A percentile compares a stretch with the other conserved stretches of the same genome.
These are phyloP conservation scores for Picochlorum sp. DNA, from an alignment of 139 green algal genomes.

Conservation along the genomic window DNA sequence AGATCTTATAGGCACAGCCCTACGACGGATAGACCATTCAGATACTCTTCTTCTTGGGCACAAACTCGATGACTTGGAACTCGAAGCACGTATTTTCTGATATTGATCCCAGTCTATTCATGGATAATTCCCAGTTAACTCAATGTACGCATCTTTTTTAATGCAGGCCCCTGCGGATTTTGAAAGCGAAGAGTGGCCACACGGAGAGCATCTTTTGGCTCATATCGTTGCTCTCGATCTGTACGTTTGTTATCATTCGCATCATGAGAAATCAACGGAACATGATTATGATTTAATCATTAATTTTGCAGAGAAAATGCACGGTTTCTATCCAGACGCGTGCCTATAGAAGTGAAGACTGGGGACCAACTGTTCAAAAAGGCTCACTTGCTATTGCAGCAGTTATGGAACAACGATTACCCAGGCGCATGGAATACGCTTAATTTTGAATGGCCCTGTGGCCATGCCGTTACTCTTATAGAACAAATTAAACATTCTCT, in stretches of 20 bases:
- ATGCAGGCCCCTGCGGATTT: background rate
- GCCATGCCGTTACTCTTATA: background rate
- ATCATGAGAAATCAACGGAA: background rate
- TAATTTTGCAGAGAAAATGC: slow-evolving; percentile 15
- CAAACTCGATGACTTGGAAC: too few species aligned
- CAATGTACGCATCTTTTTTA: background rate
- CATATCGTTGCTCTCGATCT: slow-evolving; percentile 7
- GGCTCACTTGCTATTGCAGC: slow-evolving; percentile 14
- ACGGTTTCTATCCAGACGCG: slow-evolving; percentile 24
- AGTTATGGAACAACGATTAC: slow-evolving; percentile 24
- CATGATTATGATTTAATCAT: background rate
- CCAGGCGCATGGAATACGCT: slow-evolving; percentile 7
- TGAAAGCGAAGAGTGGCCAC: slow-evolving; percentile 3
- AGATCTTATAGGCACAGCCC: too few species aligned
- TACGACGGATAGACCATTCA: too few species aligned
- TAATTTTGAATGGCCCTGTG: background rate
- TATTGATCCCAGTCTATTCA: too few species aligned
- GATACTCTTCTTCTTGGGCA: too few species aligned
- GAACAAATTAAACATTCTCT: too few species aligned
- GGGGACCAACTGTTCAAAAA: background rate
- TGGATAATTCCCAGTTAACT: too few species aligned
- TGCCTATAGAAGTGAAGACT: background rate
- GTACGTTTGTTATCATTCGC: background rate
- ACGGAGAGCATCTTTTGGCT: slow-evolving; percentile 11
- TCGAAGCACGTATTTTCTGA: too few species aligned